Conservation (phyloP, 2,329 filamentous ascomycete species). For the Rhexocercosporidium sp. region DNA sequence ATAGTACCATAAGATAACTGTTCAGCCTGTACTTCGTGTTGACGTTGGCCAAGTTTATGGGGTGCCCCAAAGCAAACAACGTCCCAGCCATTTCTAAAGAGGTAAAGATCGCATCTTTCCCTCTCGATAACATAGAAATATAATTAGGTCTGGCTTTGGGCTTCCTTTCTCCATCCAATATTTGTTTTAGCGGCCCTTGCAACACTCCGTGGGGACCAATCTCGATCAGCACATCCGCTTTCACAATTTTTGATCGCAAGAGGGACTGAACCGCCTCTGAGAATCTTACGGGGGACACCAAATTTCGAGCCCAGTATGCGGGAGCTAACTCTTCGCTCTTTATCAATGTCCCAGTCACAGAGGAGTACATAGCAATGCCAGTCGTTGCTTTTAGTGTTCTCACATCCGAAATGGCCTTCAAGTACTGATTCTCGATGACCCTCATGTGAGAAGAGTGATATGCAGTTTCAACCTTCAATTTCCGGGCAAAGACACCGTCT, state of each 20-base stretch:
- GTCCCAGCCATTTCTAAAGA: slow-evolving; percentile 10
- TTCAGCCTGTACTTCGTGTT: not conserved
- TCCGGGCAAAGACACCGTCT: slow-evolving; percentile 42
- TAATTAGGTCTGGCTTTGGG: slow-evolving; percentile 42
- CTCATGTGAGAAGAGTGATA: slow-evolving; percentile 48
- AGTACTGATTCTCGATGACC: slow-evolving; percentile 36
- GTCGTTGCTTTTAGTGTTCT: not conserved
- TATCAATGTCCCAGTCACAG: slow-evolving; percentile 26
- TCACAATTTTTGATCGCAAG: not conserved
- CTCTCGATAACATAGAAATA: slow-evolving; percentile 7
- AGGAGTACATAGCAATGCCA: slow-evolving; percentile 15
- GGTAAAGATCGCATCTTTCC: slow-evolving; percentile 1
- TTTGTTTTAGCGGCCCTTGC: slow-evolving; percentile 39
- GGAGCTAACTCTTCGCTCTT: slow-evolving; percentile 33
- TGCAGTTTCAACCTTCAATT: slow-evolving; percentile 45
- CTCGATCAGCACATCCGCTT: slow-evolving; percentile 26
- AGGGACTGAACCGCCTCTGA: slow-evolving; percentile 8
- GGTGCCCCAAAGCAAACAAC: slow-evolving; percentile 1
- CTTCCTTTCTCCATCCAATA: slow-evolving; percentile 41
- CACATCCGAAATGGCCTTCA: not conserved
- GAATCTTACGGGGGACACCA: slow-evolving; percentile 52
- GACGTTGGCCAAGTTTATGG: not conserved
- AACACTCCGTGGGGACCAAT: slow-evolving; percentile 43
- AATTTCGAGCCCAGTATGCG: slow-evolving; percentile 52
- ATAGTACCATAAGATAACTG: slow-evolving; percentile 41